These are phyloP conservation scores for Cryptococcus sp. DNA, from an alignment of 1,284 basidiomycete genomes.

Conservation along the genomic window DNA sequence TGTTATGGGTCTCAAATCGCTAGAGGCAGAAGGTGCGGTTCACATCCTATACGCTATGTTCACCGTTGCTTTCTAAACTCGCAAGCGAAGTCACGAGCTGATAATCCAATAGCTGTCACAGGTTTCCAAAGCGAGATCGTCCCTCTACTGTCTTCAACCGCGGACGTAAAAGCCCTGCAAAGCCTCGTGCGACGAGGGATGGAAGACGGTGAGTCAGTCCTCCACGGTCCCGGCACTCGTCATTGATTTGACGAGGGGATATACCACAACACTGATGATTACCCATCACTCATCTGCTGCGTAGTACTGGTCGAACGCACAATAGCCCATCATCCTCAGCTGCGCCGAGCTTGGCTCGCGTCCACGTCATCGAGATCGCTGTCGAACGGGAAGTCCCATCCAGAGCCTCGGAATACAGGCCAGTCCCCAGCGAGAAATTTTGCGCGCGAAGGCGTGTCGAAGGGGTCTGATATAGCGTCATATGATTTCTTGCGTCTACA, in stretches of 20 bases:
- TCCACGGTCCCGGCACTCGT: too few species aligned
- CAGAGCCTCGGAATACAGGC: background rate
- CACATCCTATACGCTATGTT: background rate
- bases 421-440: background rate
- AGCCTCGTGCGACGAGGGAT: slow-evolving; percentile 21
- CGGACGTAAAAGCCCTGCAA: slow-evolving; percentile 14
- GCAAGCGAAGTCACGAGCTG: background rate
- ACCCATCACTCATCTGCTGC: background rate
- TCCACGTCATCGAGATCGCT: slow-evolving; percentile 5
- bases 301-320: slow-evolving; percentile 31
- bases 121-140: slow-evolving; percentile 19
- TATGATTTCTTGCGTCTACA: background rate
- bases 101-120: slow-evolving; percentile 9
- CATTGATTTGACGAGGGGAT: too few species aligned
- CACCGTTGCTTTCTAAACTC: background rate
- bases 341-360: slow-evolving; percentile 19
- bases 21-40: slow-evolving; percentile 30
- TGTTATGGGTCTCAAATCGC: slow-evolving; percentile 3
- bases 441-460: too few species aligned
- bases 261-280: background rate
- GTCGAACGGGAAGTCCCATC: background rate
- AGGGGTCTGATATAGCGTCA: background rate
- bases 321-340: slow-evolving; percentile 27
- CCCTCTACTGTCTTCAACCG: slow-evolving; percentile 19
- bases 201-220: slow-evolving; percentile 26